A percentile compares a stretch with the other conserved stretches of the same genome.
Conservation (phyloP, 148 eudicot species). For the Limonium bicolor region DNA sequence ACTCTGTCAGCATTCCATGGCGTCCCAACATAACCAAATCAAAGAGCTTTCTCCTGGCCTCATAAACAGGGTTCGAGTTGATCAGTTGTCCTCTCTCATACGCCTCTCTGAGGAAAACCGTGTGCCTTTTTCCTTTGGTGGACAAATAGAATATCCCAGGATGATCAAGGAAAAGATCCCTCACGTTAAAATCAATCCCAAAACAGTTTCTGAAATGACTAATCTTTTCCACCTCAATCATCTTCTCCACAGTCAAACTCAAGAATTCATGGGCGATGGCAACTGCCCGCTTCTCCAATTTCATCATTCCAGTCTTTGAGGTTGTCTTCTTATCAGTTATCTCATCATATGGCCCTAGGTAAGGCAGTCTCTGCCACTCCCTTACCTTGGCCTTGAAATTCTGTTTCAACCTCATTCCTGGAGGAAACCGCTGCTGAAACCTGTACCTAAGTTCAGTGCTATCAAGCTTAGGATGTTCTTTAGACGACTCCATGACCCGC, state of each 20-base stretch:
- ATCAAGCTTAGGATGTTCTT: constrained; percentile 44
- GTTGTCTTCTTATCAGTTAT: constrained; percentile 28
- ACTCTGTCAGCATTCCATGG: constrained; percentile 28
- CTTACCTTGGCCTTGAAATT: constrained; percentile 56
- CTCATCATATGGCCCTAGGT: constrained; percentile 65
- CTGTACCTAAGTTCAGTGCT: constrained; percentile 44
- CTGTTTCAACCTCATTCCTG: constrained; percentile 72
- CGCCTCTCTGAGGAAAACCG: constrained; percentile 83
- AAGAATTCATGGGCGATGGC: constrained; percentile 88
- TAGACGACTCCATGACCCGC: constrained; percentile 74
- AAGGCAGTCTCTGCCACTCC: constrained; percentile 69
- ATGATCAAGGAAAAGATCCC: constrained; percentile 91
- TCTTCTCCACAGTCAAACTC: constrained; percentile 89
- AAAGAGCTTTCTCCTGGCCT: constrained; percentile 72
- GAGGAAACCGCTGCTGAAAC: constrained; percentile 80
- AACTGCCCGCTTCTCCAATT: constrained; percentile 72
- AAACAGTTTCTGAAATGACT: constrained; percentile 89
- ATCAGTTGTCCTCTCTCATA: constrained; percentile 79
- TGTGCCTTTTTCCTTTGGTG: constrained; percentile 72
- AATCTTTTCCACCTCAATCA: constrained; percentile 93
- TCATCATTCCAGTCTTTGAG: constrained; percentile 34
- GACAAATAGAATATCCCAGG: constrained; percentile 96
- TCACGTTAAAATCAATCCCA: constrained; percentile 73
- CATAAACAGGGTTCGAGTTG: constrained; percentile 60
- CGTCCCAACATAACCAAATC: constrained; percentile 58